These are phyloP conservation scores for Pseudozyma hubeiensis DNA, from an alignment of 1,284 basidiomycete genomes.

Conservation along the genomic window DNA sequence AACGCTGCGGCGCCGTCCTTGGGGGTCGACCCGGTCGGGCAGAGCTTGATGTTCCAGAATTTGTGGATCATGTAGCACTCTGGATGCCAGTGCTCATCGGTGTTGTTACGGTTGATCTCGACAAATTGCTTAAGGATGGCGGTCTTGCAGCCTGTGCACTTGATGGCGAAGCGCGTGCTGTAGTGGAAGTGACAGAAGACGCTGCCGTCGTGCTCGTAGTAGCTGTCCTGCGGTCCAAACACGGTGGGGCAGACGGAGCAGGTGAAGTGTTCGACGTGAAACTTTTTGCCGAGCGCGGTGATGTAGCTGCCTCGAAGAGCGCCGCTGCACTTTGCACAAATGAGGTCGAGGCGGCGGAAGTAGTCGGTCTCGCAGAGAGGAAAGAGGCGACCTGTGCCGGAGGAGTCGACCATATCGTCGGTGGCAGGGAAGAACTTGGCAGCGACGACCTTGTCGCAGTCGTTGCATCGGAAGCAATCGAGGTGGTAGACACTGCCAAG, in stretches of 20 bases:
- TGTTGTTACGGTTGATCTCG: slow-evolving; percentile 97
- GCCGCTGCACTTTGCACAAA: slow-evolving; percentile 94
- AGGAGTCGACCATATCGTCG: slow-evolving; percentile 77
- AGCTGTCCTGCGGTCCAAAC: slow-evolving; percentile 97
- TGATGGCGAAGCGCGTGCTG: slow-evolving; percentile 96
- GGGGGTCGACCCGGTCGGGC: slow-evolving; percentile 59
- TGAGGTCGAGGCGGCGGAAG: slow-evolving; percentile 92
- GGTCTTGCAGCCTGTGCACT: slow-evolving; percentile 95
- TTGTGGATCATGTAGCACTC: slow-evolving; percentile 99
- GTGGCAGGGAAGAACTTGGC: slow-evolving; percentile 92
- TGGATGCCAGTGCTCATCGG: slow-evolving; percentile 99
- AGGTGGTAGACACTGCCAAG: slow-evolving; percentile 93
- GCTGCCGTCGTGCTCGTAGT: slow-evolving; percentile 96
- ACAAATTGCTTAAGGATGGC: slow-evolving; percentile 99
- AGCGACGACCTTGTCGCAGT: slow-evolving; percentile 94
- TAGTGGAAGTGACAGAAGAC: slow-evolving; percentile 86
- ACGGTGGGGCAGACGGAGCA: slow-evolving; percentile 95
- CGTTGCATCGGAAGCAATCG: slow-evolving; percentile 92
- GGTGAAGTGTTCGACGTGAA: slow-evolving; percentile 99
- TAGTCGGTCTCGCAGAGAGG: slow-evolving; percentile 90
- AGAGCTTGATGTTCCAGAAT: slow-evolving; percentile 99
- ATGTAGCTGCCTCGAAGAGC: slow-evolving; percentile 97
- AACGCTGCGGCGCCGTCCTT: slow-evolving; percentile 43
- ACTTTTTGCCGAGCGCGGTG: slow-evolving; percentile 99
- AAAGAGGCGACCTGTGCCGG: slow-evolving; percentile 55